Evolutionary conservation across 345 rosid genomes (phyloP).

Genomic region (Heritiera fomes): DNA sequence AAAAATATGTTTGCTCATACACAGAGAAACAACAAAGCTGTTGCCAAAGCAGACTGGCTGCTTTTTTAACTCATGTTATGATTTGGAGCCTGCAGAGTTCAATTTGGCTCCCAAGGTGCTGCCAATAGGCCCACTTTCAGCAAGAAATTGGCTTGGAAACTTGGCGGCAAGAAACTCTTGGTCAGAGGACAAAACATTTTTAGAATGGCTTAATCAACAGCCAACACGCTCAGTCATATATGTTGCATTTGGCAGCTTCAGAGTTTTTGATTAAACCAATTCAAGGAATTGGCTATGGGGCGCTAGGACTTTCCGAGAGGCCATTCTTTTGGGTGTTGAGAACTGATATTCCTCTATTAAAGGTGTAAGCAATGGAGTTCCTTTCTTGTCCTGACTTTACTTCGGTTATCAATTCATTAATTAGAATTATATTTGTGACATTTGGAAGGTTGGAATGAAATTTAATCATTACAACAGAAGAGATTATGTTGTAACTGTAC

Average conservation of each 20-base stretch:
- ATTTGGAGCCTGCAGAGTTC: neutral
- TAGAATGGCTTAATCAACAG: constrained; percentile 21
- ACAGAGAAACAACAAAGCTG: neutral
- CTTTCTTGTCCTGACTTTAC: constrained; percentile 43
- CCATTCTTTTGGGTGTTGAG: too few species aligned
- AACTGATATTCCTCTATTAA: constrained; percentile 26
- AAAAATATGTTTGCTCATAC: neutral
- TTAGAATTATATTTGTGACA: constrained; percentile 30
- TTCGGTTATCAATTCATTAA: constrained; percentile 34
- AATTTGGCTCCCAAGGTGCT: neutral
- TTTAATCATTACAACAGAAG: too few species aligned
- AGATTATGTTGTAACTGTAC: too few species aligned
- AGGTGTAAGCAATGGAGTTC: constrained; percentile 39
- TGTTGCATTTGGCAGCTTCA: constrained; percentile 20
- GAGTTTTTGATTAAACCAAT: neutral
- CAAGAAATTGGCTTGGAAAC: neutral
- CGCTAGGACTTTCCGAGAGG: neutral
- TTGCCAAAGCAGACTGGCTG: neutral
- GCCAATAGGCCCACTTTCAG: constrained; percentile 6
- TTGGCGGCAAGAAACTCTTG: neutral
- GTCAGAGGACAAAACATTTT: constrained; percentile 4
- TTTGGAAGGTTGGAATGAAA: constrained; percentile 24
- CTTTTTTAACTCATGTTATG: too few species aligned
- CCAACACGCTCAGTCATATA: neutral
- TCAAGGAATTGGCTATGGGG: constrained; percentile 11